Evolutionary conservation across 352 stramenopile species (phyloP), one percentile per base, ranked within the genome.

Genomic region (Phytophthora quininea): DNA sequence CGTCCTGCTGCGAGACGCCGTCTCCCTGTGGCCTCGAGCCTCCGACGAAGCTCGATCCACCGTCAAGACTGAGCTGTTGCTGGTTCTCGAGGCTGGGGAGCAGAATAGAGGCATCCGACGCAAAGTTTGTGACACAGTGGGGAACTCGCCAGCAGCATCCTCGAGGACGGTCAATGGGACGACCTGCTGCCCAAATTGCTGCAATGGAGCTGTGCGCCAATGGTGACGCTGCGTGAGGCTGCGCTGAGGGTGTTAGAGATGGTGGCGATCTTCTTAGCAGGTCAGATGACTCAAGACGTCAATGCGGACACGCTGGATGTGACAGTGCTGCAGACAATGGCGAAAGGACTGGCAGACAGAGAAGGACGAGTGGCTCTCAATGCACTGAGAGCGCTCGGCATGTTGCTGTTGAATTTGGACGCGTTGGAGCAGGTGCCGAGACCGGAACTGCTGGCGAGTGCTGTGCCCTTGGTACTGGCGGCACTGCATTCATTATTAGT

Each of bases 111-210:
- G 87, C 61, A 93, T 95, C 65, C 84, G 88, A 12, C 84, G 88
- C 37, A 92, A 93, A 54, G 81, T 93, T 49, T 93, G 88, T 60
- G 88, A 95, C 64, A 95, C 82, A 10, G 88, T 95, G 37, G 88
- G 88, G 88, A 95, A 49, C 66, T 95, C 43, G 88, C 85, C 59
- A 89, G 74, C 64, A 89, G 76, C 50, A 89, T 95, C 66, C 57
- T 95, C 14, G 88, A 93, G 31, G 84, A 95, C 68, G 82, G 77
- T 27, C 84, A 95, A 56, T 95, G 88, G 85, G 80, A 91, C 58
- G 82, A 82, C 24, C 63, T 95, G 51, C 51, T 93, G 51, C 85
- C 82, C 9, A 91, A 73, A 53, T 65, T 95, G 67, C 54, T 95
- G 27, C 58, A 86, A 32, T 95, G 87, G 87, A 73, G 73, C 27